These are phyloP conservation scores for Leishmania aethiopica DNA, from an alignment of 208 protist species.

Conservation along the genomic window DNA sequence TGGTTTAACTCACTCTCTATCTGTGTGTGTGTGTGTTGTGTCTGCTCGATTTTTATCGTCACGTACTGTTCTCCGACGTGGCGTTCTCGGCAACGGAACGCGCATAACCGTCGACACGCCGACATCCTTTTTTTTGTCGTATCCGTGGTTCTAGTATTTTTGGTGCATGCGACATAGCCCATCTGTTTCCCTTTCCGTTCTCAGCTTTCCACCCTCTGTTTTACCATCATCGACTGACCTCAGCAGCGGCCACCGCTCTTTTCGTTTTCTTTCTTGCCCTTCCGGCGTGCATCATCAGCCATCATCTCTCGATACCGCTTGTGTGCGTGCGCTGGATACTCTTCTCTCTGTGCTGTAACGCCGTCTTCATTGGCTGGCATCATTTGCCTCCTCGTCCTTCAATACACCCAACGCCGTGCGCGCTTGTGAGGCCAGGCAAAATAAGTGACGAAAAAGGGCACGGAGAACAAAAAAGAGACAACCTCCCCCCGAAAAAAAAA, in stretches of 20 bases:
- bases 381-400: not conserved
- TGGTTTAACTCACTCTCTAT: not conserved
- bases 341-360: not conserved
- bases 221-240: not conserved
- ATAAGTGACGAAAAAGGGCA: not conserved
- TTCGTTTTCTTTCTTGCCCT: not conserved
- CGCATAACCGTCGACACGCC: not conserved
- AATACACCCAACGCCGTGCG: not conserved
- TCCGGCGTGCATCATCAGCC: not conserved
- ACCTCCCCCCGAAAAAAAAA: not conserved
- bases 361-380: not conserved
- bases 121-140: not conserved
- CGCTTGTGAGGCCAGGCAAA: not conserved
- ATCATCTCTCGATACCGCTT: not conserved
- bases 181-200: not conserved
- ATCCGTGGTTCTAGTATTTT: not conserved
- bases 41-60: not conserved
- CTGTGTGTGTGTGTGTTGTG: not conserved
- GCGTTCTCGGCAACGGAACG: not conserved
- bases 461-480: not conserved
- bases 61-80: conserved; percentile 1
- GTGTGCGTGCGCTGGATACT: not conserved
- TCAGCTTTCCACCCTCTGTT: not conserved
- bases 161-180: not conserved
- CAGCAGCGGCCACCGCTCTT: not conserved